Percentiles rank a stretch among this genome's conserved stretches.
Conservation (phyloP, 1,284 basidiomycete genomes). For the Amylostereum areolatum region DNA sequence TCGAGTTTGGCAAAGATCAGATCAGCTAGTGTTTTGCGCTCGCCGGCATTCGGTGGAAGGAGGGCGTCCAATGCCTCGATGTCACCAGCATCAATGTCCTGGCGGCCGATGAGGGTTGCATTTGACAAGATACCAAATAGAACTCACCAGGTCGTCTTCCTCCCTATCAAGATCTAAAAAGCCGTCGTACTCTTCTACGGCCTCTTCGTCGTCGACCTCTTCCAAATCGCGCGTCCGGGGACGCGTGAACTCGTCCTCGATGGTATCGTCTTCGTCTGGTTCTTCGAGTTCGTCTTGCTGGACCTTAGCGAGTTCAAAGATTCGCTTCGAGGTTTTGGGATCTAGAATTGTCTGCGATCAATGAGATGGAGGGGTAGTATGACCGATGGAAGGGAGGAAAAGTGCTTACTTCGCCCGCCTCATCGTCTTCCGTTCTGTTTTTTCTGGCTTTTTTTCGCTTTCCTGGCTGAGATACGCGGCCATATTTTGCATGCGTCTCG, state of each 20-base stretch:
- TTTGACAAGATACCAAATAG: background rate
- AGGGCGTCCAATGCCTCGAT: constrained; percentile 80
- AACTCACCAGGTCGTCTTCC: constrained; percentile 26
- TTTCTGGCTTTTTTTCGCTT: constrained; percentile 60
- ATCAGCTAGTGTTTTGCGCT: constrained; percentile 87
- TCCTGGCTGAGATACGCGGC: constrained; percentile 67
- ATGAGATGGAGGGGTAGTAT: constrained; percentile 1
- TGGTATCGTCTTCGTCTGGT: constrained; percentile 38
- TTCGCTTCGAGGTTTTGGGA: constrained; percentile 82
- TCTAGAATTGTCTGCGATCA: constrained; percentile 64
- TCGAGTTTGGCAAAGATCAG: constrained; percentile 92
- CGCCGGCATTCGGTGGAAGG: constrained; percentile 63
- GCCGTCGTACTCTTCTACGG: constrained; percentile 43
- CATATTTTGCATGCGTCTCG: constrained; percentile 69
- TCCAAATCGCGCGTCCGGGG: constrained; percentile 31
- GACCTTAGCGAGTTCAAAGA: constrained; percentile 87
- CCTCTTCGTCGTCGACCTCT: constrained; percentile 31
- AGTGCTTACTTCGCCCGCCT: constrained; percentile 49
- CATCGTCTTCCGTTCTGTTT: constrained; percentile 35
- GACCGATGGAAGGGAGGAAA: constrained; percentile 6
- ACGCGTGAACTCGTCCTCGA: constrained; percentile 13
- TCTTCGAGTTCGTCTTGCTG: constrained; percentile 88
- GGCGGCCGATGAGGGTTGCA: constrained; percentile 9
- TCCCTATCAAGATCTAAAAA: constrained; percentile 44
- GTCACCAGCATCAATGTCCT: constrained; percentile 90